phyloP scores from a whole-genome alignment of 805 yeast species.

The Teunomyces pallodes region DNA sequence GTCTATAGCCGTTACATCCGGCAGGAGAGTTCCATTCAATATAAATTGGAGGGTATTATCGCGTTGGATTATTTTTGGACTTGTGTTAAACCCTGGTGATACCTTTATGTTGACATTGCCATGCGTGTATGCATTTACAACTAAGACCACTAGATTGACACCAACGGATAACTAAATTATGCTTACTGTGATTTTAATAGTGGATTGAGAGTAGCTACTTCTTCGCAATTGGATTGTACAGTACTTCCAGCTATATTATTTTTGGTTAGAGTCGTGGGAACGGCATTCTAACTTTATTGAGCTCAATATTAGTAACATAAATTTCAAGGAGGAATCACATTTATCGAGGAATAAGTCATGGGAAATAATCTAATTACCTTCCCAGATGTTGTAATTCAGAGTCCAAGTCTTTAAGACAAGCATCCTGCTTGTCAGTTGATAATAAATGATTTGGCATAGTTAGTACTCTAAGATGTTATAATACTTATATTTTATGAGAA shows the following conservation, averaged over 20 bases:
- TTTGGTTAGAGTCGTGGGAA: neutral
- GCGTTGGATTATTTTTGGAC: too few species aligned
- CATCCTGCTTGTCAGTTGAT: too few species aligned
- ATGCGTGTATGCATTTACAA: neutral
- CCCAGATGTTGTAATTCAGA: too few species aligned
- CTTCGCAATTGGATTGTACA: neutral
- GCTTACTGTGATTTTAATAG: neutral
- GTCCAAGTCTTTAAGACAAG: too few species aligned
- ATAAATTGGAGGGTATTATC: too few species aligned
- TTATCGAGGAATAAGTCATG: neutral
- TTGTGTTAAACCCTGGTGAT: too few species aligned
- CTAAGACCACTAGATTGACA: neutral
- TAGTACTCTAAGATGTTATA: too few species aligned
- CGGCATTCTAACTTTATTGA: neutral
- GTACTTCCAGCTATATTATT: neutral
- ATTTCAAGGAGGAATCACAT: neutral
- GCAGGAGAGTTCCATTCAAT: too few species aligned
- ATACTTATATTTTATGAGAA: too few species aligned
- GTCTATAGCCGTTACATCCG: too few species aligned
- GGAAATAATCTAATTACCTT: too few species aligned
- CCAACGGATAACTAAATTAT: neutral
- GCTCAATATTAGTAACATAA: neutral
- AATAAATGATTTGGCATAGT: too few species aligned
- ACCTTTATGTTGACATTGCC: neutral
- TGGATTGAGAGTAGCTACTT: neutral